Evolutionary conservation across 192 early-diverging fungal species (phyloP).

Genomic region (Podila verticillata): DNA sequence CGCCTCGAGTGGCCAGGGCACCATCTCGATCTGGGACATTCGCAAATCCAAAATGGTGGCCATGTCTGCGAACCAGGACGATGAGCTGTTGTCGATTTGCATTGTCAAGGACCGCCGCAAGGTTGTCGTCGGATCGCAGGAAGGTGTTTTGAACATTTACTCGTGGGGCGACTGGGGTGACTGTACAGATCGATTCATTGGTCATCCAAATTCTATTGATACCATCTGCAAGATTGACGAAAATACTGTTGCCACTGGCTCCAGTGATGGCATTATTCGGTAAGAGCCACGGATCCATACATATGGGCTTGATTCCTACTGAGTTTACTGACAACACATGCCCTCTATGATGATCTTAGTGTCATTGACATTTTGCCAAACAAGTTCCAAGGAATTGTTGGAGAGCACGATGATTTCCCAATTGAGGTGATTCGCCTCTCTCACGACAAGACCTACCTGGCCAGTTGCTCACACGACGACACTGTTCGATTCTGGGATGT

Average conservation of each 20-base stretch:
- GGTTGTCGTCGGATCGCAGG: constrained; percentile 91
- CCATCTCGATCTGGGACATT: constrained; percentile 90
- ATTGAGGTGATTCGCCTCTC: constrained; percentile 84
- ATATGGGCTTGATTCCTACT: no score
- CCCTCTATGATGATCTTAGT: constrained; percentile 27
- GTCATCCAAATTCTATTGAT: constrained; percentile 93
- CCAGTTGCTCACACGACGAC: constrained; percentile 88
- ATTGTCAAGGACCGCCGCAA: constrained; percentile 82
- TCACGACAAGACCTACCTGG: constrained; percentile 78
- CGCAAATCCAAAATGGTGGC: constrained; percentile 86
- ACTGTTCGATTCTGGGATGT: constrained; percentile 91
- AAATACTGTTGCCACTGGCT: constrained; percentile 87
- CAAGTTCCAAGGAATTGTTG: constrained; percentile 87
- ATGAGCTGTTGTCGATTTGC: constrained; percentile 88
- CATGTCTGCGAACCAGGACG: constrained; percentile 94
- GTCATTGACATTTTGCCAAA: constrained; percentile 92
- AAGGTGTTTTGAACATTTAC: constrained; percentile 89
- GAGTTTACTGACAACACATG: background rate
- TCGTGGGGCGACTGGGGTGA: constrained; percentile 94
- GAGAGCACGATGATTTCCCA: constrained; percentile 90
- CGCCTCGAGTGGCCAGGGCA: constrained; percentile 87
- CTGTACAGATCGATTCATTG: constrained; percentile 91
- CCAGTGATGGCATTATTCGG: constrained; percentile 90
- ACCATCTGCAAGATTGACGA: constrained; percentile 87
- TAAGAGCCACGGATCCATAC: constrained; percentile 1